Percentiles rank a stretch among this genome's conserved stretches.
Evolutionary conservation across 75 land plant species (phyloP).

Genomic region (Cryptomeria japonica): DNA sequence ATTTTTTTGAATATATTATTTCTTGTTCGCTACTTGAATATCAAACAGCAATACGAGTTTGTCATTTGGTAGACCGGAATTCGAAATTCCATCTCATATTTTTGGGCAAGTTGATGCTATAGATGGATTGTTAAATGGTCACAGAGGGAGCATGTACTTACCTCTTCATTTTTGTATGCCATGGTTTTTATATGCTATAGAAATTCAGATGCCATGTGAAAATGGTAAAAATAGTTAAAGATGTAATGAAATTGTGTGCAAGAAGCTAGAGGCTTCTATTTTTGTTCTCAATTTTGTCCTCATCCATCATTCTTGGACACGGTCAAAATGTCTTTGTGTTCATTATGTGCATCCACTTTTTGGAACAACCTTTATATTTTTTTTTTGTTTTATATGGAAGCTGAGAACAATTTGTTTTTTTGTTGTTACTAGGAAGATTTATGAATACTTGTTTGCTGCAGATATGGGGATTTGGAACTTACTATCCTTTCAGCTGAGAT

Average conservation of each 20-base stretch:
- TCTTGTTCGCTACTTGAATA: not conserved
- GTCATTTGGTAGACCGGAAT: not conserved
- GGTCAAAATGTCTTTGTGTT: not conserved
- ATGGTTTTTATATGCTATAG: not conserved
- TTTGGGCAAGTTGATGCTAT: not conserved
- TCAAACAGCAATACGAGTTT: not conserved
- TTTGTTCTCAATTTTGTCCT: not conserved
- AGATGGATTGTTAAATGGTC: not conserved
- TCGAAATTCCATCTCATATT: not conserved
- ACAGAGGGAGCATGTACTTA: not conserved
- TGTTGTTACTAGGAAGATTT: slow-evolving; percentile 7
- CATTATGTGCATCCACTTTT: not conserved
- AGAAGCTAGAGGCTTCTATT: not conserved
- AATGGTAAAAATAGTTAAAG: no score
- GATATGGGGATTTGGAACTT: slow-evolving; percentile 95
- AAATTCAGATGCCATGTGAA: not conserved
- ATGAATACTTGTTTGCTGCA: slow-evolving; percentile 20
- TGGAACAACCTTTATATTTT: not conserved
- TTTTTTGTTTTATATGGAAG: not conserved
- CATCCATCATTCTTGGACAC: not conserved
- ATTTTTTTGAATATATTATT: not conserved
- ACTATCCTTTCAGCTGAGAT: slow-evolving; percentile 76
- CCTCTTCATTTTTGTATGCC: not conserved
- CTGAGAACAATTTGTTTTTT: not conserved
- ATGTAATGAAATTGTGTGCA: not conserved